These are phyloP conservation scores for Erodium texanum DNA, from an alignment of 441 rosid genomes.

Conservation along the genomic window DNA sequence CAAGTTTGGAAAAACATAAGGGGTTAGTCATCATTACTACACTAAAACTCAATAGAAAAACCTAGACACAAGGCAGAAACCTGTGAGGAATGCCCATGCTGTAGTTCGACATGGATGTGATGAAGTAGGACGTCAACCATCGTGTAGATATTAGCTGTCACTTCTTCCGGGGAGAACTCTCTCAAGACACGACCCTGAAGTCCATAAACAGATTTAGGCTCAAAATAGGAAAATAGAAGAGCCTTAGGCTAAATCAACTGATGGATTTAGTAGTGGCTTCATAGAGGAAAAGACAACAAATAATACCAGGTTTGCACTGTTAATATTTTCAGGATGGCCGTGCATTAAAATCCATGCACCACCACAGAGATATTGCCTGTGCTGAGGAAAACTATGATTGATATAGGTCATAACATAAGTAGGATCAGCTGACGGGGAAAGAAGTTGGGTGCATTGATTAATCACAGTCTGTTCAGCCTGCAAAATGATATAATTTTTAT, in stretches of 20 bases:
- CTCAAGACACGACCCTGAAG: slow-evolving; percentile 65
- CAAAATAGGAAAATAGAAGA: too few relatives aligned
- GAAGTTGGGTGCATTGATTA: slow-evolving; percentile 85
- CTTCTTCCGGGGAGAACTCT: slow-evolving; percentile 91
- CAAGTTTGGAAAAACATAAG: background rate
- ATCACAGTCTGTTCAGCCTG: slow-evolving; percentile 85
- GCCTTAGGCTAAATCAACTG: too few relatives aligned
- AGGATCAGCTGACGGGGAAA: slow-evolving; percentile 76
- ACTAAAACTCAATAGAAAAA: slow-evolving; percentile 12
- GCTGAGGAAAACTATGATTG: slow-evolving; percentile 54
- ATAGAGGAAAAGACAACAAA: too few relatives aligned
- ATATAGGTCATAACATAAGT: slow-evolving; percentile 64
- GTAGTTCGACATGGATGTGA: slow-evolving; percentile 64
- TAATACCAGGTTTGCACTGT: too few relatives aligned
- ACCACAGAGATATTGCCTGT: too few relatives aligned
- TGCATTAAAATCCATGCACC: too few relatives aligned
- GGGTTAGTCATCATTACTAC: too few relatives aligned
- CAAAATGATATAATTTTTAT: slow-evolving; percentile 13
- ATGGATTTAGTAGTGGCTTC: too few relatives aligned
- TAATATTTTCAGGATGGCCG: too few relatives aligned
- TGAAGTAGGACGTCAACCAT: slow-evolving; percentile 96
- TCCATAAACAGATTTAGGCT: slow-evolving; percentile 12
- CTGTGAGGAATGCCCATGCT: slow-evolving; percentile 64
- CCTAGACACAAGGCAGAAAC: slow-evolving; percentile 27
- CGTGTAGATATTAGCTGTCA: slow-evolving; percentile 78